These are phyloP conservation scores for Laetiporus sulphureus DNA, from an alignment of 1,284 basidiomycete genomes.

Conservation along the genomic window DNA sequence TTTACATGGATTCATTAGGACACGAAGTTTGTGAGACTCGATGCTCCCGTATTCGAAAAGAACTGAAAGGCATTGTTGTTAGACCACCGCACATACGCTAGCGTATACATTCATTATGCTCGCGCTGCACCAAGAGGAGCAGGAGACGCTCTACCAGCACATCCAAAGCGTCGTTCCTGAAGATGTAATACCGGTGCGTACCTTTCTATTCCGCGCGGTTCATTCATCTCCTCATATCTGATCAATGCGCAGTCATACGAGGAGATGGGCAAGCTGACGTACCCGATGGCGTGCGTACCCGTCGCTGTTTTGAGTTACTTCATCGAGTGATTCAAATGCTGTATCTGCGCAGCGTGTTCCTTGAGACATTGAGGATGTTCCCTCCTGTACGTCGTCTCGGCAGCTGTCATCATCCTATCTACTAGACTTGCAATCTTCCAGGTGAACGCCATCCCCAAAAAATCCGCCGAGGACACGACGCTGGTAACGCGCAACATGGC, in stretches of 20 bases:
- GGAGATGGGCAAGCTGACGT: slow-evolving; percentile 40
- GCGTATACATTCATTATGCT: slow-evolving; percentile 49
- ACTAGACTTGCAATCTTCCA: background rate
- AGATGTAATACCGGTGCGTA: slow-evolving; percentile 33
- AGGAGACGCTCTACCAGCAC: slow-evolving; percentile 51
- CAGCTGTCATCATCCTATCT: slow-evolving; percentile 1
- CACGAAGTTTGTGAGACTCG: slow-evolving; percentile 43
- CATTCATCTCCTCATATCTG: slow-evolving; percentile 2
- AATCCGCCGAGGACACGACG: slow-evolving; percentile 39
- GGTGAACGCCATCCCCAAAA: slow-evolving; percentile 44
- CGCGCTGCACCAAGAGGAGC: slow-evolving; percentile 50
- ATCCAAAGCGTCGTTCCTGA: slow-evolving; percentile 38
- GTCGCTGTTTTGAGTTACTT: background rate
- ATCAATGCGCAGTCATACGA: slow-evolving; percentile 29
- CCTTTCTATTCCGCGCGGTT: background rate
- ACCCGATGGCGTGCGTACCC: slow-evolving; percentile 36
- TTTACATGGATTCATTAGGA: too few relatives aligned
- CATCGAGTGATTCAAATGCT: background rate
- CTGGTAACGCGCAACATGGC: slow-evolving; percentile 31
- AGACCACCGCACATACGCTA: slow-evolving; percentile 50
- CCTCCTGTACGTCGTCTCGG: slow-evolving; percentile 39
- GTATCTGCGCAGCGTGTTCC: slow-evolving; percentile 36
- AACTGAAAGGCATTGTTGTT: slow-evolving; percentile 11
- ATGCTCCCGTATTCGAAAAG: background rate
- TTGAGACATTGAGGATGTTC: slow-evolving; percentile 56